Conservation (phyloP, 176 grass and related monocot genomes). For the Eremochloa ophiuroides region DNA sequence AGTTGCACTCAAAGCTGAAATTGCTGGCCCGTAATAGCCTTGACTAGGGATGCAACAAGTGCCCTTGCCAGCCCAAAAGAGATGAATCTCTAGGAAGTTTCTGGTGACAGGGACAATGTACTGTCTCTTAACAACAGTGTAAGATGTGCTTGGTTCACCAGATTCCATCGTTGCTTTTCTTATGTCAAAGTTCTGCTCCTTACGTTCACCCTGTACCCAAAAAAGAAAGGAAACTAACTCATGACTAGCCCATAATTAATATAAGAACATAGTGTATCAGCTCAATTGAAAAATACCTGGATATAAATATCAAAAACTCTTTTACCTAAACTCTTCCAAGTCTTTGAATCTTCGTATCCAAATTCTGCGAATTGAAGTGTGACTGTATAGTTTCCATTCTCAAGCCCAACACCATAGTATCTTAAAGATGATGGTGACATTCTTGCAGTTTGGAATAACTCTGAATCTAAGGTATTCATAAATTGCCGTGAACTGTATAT, state of each 20-base stretch:
- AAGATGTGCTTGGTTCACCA: background rate
- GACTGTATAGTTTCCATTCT: no score
- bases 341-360: no score
- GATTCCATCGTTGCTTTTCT: slow-evolving; percentile 57
- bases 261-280: no score
- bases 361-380: no score
- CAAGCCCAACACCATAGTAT: no score
- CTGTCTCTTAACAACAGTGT: slow-evolving; percentile 38
- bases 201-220: slow-evolving; percentile 40
- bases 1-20: slow-evolving; percentile 70
- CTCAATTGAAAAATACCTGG: slow-evolving; percentile 39
- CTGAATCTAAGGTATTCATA: no score
- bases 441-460: no score
- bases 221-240: background rate
- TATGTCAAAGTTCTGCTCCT: slow-evolving; percentile 73
- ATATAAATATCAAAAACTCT: slow-evolving; percentile 84
- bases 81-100: slow-evolving; percentile 84
- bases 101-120: slow-evolving; percentile 45
- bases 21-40: slow-evolving; percentile 57
- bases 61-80: slow-evolving; percentile 90
- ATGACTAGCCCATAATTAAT: background rate
- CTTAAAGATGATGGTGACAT: no score
- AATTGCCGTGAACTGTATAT: background rate
- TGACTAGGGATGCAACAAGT: slow-evolving; percentile 65
- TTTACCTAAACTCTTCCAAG: slow-evolving; percentile 25